Base-by-base conservation (phyloP, 2,329 filamentous ascomycete species). In the Didymosphaeria variabile region DNA sequence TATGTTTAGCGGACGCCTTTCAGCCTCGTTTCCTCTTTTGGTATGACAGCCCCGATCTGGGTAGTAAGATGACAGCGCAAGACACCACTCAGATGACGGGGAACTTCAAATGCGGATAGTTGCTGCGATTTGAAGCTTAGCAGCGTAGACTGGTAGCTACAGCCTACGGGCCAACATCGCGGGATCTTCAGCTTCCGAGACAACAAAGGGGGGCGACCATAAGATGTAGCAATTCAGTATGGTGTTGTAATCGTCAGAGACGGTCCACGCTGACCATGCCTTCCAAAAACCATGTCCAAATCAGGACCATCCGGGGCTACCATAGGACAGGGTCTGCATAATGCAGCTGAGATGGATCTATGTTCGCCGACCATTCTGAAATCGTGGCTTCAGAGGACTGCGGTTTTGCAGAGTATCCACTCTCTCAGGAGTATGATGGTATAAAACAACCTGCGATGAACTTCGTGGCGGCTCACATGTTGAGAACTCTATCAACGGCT, bases 1-100 rank as follows among this genome's bases (percentile, higher is more conserved):
- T 36, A 47, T 46, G 53, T 44, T 36, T 46, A 55, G 19, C 53
- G 26, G 42, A 36, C 40, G 53, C 53, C 53, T 55, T 55, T 47
- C 53, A 38, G 53, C 42, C 53, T 47, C 42, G 42, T 12, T 47
- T 26, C 53, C 38, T 4, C 2, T 38, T 47, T 26, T 13, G 31
- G 31, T 29, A 29, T 47, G 53, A 36, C 29, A 55, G 31, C 4
- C 31, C 31, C 10, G n/a, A 23, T 34, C 5, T n/a, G 38, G 52
- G n/a, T 21, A n/a, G 13, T 29, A n/a, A 52, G 23, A 36, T 54
- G 36, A 15, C 21, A 31, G 13, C 15, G 13, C 17, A 54, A 54
- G 21, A 36, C 36, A 42, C 34, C 21, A 31, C 51, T 54, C 34
- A 54, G 5, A 54, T 42, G 23, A 42, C 12, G 42, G 36, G 13